Base-by-base conservation (phyloP, 2,329 filamentous ascomycete species). In the Calonectria hawksworthii region DNA sequence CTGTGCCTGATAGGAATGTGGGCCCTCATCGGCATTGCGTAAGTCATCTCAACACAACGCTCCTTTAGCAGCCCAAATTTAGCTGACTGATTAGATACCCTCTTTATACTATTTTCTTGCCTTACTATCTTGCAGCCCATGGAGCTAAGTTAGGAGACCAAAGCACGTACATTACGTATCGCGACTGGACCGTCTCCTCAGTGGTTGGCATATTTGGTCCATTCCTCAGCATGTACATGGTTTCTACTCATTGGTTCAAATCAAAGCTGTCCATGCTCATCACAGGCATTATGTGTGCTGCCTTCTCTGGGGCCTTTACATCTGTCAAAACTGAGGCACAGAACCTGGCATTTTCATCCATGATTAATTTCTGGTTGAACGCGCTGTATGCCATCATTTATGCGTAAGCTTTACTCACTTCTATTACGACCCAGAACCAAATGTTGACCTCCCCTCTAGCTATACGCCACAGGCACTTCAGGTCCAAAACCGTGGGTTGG, bases 101-200 rank as follows among this genome's bases (percentile, higher is more conserved):
- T 3, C 82, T 88, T 0, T 88, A 86, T 77, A 87, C 86, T 70
- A 84, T 85, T 54, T 88, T 88, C 66, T 83, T 88, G 51, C 86
- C 86, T 1, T 86, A 85, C 0, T 88, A 88, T 70, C 83, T 88
- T 7, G 83, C 83, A 16, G 86, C 83, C 9, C 83, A 85, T 54
- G 84, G 82, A 65, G 80, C 82, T 0, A 69, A 82, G 61, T 70
- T 81, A 10, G 71, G 70, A 32, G 70, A 80, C 47, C 54, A 51
- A 36, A 80, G 78, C 18, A 77, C 81, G 2, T 75, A 79, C 56
- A 80, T 80, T 56, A 83, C 82, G 0, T 83, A 84, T 51, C 82
- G 81, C 56, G 76, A 82, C 7, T 83, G 83, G 74, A 79, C 81
- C 41, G 80, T 84, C 10, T 82, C 83, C 0, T 86, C 85, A 0